phyloP scores from a whole-genome alignment of 2,329 filamentous ascomycete species.

The Talaromyces sp. region DNA sequence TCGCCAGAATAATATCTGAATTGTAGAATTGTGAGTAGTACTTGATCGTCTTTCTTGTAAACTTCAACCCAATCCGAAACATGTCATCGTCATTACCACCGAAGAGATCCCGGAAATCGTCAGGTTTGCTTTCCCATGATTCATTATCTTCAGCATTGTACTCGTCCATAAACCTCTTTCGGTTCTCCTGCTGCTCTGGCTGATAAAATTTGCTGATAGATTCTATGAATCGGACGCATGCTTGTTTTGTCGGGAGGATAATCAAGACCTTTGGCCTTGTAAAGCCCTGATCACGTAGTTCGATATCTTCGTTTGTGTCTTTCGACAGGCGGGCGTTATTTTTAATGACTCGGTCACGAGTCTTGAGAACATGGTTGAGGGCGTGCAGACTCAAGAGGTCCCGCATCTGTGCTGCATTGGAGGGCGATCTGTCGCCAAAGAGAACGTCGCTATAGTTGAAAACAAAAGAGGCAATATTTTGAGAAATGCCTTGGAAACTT shows the following conservation, averaged over 20 bases:
- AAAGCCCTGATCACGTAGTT: slow-evolving; percentile 89
- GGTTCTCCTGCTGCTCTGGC: slow-evolving; percentile 91
- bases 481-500: slow-evolving; percentile 60
- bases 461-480: slow-evolving; percentile 64
- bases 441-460: slow-evolving; percentile 82
- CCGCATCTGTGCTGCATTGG: slow-evolving; percentile 66
- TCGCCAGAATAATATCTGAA: slow-evolving; percentile 90
- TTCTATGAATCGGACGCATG: slow-evolving; percentile 74
- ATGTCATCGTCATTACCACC: slow-evolving; percentile 95
- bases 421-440: slow-evolving; percentile 66
- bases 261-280: slow-evolving; percentile 91
- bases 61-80: slow-evolving; percentile 93
- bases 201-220: slow-evolving; percentile 71
- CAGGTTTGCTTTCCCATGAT: slow-evolving; percentile 70
- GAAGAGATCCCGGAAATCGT: slow-evolving; percentile 85
- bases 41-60: slow-evolving; percentile 92
- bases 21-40: slow-evolving; percentile 95
- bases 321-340: slow-evolving; percentile 78
- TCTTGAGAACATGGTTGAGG: slow-evolving; percentile 90
- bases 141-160: slow-evolving; percentile 68
- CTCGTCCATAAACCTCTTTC: slow-evolving; percentile 82
- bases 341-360: slow-evolving; percentile 84
- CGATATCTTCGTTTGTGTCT: slow-evolving; percentile 63
- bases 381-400: slow-evolving; percentile 75
- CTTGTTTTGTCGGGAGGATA: slow-evolving; percentile 81